Conservation (phyloP, 2,329 filamentous ascomycete species). For the Epicoccum nigrum region DNA sequence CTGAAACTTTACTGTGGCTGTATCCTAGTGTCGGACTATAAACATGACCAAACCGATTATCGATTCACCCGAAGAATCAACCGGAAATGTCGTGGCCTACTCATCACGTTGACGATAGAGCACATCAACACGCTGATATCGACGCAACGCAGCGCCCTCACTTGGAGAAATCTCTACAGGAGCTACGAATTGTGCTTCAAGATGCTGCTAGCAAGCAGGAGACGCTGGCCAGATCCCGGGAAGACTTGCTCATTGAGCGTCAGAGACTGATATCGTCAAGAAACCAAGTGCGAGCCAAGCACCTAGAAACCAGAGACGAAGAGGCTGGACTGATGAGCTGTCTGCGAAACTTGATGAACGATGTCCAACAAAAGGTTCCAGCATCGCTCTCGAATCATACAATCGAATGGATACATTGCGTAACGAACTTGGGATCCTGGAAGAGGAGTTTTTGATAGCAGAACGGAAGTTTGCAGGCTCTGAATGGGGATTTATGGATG, state of each 20-base stretch:
- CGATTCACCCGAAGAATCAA: too few relatives aligned
- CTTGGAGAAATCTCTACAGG: background rate
- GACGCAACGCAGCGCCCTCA: background rate
- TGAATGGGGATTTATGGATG: constrained; percentile 28
- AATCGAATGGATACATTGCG: constrained; percentile 12
- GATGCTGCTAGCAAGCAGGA: constrained; percentile 7
- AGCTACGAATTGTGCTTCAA: background rate
- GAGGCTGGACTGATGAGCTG: constrained; percentile 11
- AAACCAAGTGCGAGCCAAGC: constrained; percentile 10
- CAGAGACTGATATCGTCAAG: background rate
- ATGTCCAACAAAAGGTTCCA: constrained; percentile 6
- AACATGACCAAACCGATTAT: too few relatives aligned
- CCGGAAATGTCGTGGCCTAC: too few relatives aligned
- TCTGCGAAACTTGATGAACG: constrained; percentile 14
- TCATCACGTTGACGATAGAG: too few relatives aligned
- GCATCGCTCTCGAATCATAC: constrained; percentile 14
- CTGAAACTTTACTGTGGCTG: too few relatives aligned
- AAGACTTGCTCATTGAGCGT: constrained; percentile 9
- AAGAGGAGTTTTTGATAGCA: constrained; percentile 24
- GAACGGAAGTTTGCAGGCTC: constrained; percentile 21
- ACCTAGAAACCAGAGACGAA: constrained; percentile 13
- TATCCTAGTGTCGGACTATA: too few relatives aligned
- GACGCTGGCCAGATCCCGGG: constrained; percentile 3
- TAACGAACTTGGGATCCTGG: constrained; percentile 23
- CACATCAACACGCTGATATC: too few relatives aligned